These are phyloP conservation scores for Acanthamoeba healyi DNA, from an alignment of 208 protist genomes.

Conservation along the genomic window DNA sequence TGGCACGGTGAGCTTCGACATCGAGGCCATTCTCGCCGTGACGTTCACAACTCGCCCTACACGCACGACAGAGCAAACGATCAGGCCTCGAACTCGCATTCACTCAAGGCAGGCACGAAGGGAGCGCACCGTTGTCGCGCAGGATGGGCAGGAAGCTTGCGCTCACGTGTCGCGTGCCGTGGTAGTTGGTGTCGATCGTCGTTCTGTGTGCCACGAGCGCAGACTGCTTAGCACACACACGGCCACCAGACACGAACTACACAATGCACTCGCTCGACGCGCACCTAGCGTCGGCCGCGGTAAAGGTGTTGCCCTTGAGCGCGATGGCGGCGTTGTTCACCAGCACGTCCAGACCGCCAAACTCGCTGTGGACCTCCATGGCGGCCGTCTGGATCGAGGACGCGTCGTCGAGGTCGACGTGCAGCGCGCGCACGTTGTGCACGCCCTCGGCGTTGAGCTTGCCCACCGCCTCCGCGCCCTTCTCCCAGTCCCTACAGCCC, in stretches of 20 bases:
- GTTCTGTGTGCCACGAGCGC: background rate
- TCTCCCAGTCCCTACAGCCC: slow-evolving; percentile 4
- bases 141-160: background rate
- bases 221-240: background rate
- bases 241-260: background rate
- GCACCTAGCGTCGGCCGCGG: background rate
- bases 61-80: too few relatives aligned
- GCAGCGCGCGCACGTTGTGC: background rate
- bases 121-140: background rate
- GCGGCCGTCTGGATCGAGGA: background rate
- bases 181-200: slow-evolving; percentile 61
- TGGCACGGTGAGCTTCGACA: background rate
- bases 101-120: background rate
- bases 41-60: slow-evolving; percentile 46
- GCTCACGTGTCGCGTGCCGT: slow-evolving; percentile 2
- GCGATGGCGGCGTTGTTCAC: slow-evolving; percentile 72
- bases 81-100: background rate
- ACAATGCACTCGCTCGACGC: background rate
- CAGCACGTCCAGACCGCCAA: slow-evolving; percentile 50
- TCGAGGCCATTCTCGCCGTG: background rate
- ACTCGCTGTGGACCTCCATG: slow-evolving; percentile 25
- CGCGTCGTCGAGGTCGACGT: slow-evolving; percentile 52
- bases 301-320: slow-evolving; percentile 61
- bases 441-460: background rate
- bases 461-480: background rate